These are phyloP conservation scores for Thelephora aurantiotincta DNA, from an alignment of 768 basidiomycete species.

Conservation along the genomic window DNA sequence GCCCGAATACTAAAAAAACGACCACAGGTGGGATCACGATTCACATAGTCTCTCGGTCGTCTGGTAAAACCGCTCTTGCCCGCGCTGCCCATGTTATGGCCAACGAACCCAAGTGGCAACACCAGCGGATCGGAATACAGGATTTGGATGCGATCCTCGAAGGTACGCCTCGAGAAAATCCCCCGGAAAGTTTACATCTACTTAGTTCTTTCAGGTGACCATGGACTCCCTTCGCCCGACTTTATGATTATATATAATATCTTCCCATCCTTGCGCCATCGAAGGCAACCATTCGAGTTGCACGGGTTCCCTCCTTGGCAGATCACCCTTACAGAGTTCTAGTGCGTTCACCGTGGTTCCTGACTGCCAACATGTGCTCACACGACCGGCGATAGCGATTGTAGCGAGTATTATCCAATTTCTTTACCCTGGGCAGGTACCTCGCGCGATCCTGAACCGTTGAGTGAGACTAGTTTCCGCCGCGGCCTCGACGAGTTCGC, in stretches of 20 bases:
- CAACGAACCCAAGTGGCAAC: neutral
- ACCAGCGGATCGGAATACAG: slow-evolving; percentile 13
- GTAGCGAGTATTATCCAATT: slow-evolving; percentile 5
- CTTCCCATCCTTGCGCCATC: slow-evolving; percentile 20
- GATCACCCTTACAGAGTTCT: slow-evolving; percentile 65
- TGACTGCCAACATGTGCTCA: slow-evolving; percentile 1
- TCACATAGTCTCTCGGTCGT: slow-evolving; percentile 40
- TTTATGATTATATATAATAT: slow-evolving; percentile 64
- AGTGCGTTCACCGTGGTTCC: slow-evolving; percentile 29
- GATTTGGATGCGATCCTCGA: slow-evolving; percentile 41
- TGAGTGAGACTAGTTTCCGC: slow-evolving; percentile 40
- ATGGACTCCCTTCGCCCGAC: slow-evolving; percentile 52
- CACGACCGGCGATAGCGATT: slow-evolving; percentile 8
- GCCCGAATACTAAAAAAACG: too few relatives aligned
- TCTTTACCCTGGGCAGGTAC: neutral
- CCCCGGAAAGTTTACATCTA: neutral
- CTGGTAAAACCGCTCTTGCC: slow-evolving; percentile 55
- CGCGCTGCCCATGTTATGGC: slow-evolving; percentile 34
- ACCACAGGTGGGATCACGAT: slow-evolving; percentile 24
- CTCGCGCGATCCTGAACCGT: slow-evolving; percentile 1
- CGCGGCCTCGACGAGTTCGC: slow-evolving; percentile 63
- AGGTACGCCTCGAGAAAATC: slow-evolving; percentile 25
- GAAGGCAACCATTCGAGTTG: slow-evolving; percentile 39
- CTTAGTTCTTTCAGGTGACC: slow-evolving; percentile 24
- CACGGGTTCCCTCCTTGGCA: slow-evolving; percentile 81